These are phyloP conservation scores for Penicillium sp. DNA, from an alignment of 2,329 filamentous ascomycete genomes.

Conservation along the genomic window DNA sequence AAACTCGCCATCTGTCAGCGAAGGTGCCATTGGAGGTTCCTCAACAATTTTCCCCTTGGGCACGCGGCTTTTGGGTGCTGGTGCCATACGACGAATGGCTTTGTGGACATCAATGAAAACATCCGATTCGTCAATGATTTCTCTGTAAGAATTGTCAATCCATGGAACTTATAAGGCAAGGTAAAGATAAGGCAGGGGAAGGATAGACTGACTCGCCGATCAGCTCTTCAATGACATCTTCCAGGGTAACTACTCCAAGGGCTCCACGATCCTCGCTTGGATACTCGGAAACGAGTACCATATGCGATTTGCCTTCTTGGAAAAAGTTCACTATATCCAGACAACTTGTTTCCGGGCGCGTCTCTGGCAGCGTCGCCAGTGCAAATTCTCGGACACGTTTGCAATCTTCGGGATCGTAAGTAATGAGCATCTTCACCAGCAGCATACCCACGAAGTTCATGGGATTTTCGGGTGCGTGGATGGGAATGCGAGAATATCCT, in stretches of 20 bases:
- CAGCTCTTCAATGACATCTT: slow-evolving; percentile 97
- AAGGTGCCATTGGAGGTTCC: slow-evolving; percentile 44
- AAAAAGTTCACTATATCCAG: slow-evolving; percentile 99
- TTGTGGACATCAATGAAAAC: slow-evolving; percentile 99
- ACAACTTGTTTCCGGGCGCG: slow-evolving; percentile 91
- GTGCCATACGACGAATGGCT: slow-evolving; percentile 85
- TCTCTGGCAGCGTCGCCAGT: slow-evolving; percentile 91
- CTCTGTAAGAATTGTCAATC: slow-evolving; percentile 57
- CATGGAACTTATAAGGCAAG: not conserved
- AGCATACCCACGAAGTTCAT: slow-evolving; percentile 97
- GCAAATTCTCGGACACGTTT: slow-evolving; percentile 87
- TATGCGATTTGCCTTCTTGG: slow-evolving; percentile 98
- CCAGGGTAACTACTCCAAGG: slow-evolving; percentile 89
- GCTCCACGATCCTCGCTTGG: slow-evolving; percentile 92
- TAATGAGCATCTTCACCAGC: slow-evolving; percentile 97
- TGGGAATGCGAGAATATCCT: slow-evolving; percentile 94
- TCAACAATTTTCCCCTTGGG: slow-evolving; percentile 59
- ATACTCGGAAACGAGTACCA: slow-evolving; percentile 90
- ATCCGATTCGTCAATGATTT: slow-evolving; percentile 98
- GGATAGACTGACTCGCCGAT: slow-evolving; percentile 83
- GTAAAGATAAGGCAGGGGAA: not conserved
- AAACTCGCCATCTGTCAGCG: slow-evolving; percentile 42
- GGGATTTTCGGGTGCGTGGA: slow-evolving; percentile 81
- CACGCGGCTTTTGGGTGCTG: slow-evolving; percentile 77
- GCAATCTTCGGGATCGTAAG: slow-evolving; percentile 93